These are phyloP conservation scores for Aspergillus fijiensis DNA, from an alignment of 2,329 filamentous ascomycete genomes.

Conservation along the genomic window DNA sequence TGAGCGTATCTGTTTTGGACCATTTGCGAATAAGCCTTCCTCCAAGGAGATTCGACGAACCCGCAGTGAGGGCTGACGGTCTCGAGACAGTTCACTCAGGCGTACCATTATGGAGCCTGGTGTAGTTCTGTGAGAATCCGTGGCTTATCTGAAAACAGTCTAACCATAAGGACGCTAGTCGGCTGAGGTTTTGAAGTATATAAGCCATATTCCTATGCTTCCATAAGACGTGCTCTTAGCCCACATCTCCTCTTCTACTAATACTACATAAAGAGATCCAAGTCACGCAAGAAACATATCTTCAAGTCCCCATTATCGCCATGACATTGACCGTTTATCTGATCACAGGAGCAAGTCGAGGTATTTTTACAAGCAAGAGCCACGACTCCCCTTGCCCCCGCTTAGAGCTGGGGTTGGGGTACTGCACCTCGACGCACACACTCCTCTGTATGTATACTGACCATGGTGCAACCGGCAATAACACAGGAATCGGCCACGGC, in stretches of 20 bases:
- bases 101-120: not conserved
- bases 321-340: constrained; percentile 1
- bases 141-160: not conserved
- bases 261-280: not conserved
- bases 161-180: not conserved
- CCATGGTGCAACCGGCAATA: not conserved
- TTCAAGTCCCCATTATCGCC: not conserved
- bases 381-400: not conserved
- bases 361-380: not conserved
- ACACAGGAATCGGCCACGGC: not conserved
- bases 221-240: not conserved
- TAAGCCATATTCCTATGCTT: not conserved
- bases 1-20: not conserved
- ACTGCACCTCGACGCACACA: not conserved
- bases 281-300: not conserved
- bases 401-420: not conserved
- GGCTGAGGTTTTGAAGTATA: not conserved
- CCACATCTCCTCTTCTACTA: not conserved
- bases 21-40: not conserved
- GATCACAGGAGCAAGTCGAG: constrained; percentile 3
- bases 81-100: not conserved
- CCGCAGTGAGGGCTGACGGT: too few species aligned
- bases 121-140: not conserved
- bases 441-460: too few species aligned
- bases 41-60: too few species aligned